Conservation (phyloP, 306 rosid genomes). For the Medicago truncatula region MtrunA17r5.0-ANR NC_053043.1:37090001-37090500, state of each 20-base stretch:
- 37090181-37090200: not conserved
- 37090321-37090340: not conserved
- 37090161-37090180: not conserved
- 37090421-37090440: not conserved
- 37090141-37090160: not conserved
- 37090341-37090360: not conserved
- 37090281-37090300: not conserved
- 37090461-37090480: not conserved
- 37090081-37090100: conserved; percentile 22
- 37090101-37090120: not conserved
- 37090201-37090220: not conserved
- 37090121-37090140: not conserved
- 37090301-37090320: not conserved
- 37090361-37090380: not conserved
- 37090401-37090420: not conserved
- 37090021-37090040: conserved; percentile 17
- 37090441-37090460: not conserved
- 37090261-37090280: not conserved
- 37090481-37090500: not conserved
- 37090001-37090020: conserved; percentile 19
- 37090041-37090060: not conserved
- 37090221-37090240: not conserved
- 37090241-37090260: not conserved
- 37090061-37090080: conserved; percentile 10
- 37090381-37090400: not conserved